Base-by-base conservation (phyloP, 2,329 filamentous ascomycete species). In the Epichloe bromicola region DNA sequence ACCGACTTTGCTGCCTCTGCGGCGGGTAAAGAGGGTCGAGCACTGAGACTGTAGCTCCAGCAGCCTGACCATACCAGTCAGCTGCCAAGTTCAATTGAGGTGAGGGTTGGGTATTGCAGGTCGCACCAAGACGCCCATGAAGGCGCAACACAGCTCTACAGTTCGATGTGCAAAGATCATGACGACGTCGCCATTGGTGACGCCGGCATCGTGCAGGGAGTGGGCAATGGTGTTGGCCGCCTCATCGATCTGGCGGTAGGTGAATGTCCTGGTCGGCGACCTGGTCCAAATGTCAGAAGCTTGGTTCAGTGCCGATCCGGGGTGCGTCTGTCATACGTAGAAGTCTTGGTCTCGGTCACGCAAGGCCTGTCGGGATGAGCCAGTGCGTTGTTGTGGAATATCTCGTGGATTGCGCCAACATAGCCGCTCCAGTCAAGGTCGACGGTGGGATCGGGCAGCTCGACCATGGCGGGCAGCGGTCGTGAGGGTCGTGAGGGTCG, bases 91-190 rank as follows among this genome's bases (percentile, higher is more conserved):
- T 14, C 42, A 44, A 33, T 20, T 12, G 42, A 42, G 20, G 20
- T 20, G 17, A 34, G 8, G 30, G 10, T 30, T 34, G 30, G 30
- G 20, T 19, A 26, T 12, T 19, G 33, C 43, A 46, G 30, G 14
- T 3, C 36, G 43, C 43, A 55, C 56, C 64, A 80, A 63, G 20
- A 75, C 77, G 53, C 89, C 90, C 87, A 95, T 95, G 50, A 89
- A 82, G 37, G 85, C 87, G 45, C 30, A 72, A 62, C 42, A 80
- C 72, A 12, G 81, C 30, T 80, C 75, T 36, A 95, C 89, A 46
- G 56, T 82, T 52, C 90, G 81, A 67, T 95, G 79, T 51, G 88
- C 88, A 63, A 83, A 96, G 56, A 93, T 86, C 87, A 95, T 95
- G 60, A 95, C 88, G 2, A 95, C 89, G 63, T 97, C 89, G 8